A percentile compares a stretch with the other conserved stretches of the same genome.
These are phyloP conservation scores for Ascochyta clinopodiicola DNA, from an alignment of 2,329 filamentous ascomycete genomes.

Conservation along the genomic window DNA sequence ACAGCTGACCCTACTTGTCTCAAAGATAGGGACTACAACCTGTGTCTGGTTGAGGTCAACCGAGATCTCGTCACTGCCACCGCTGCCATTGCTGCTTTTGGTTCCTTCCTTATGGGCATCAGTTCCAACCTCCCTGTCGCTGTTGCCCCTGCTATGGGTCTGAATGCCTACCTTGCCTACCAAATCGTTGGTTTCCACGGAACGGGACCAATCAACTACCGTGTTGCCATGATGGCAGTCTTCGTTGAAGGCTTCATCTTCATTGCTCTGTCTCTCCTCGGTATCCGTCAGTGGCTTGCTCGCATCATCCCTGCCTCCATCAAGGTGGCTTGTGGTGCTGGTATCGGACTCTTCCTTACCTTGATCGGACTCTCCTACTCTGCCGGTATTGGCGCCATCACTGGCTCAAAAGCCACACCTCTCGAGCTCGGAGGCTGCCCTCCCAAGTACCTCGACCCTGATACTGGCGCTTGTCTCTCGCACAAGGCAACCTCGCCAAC, in stretches of 20 bases:
- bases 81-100: slow-evolving; percentile 80
- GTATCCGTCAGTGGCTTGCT: slow-evolving; percentile 73
- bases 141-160: slow-evolving; percentile 76
- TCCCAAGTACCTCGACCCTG: slow-evolving; percentile 51
- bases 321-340: slow-evolving; percentile 88
- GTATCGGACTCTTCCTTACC: slow-evolving; percentile 85
- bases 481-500: slow-evolving; percentile 81
- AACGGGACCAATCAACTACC: slow-evolving; percentile 69
- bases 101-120: slow-evolving; percentile 81
- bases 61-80: slow-evolving; percentile 85
- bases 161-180: slow-evolving; percentile 91
- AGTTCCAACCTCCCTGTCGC: slow-evolving; percentile 81
- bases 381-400: slow-evolving; percentile 80
- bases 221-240: slow-evolving; percentile 80
- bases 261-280: slow-evolving; percentile 74
- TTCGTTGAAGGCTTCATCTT: slow-evolving; percentile 91
- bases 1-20: slow-evolving; percentile 59
- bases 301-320: slow-evolving; percentile 75
- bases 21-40: slow-evolving; percentile 63
- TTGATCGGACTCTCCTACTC: slow-evolving; percentile 80
- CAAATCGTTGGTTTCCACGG: slow-evolving; percentile 81
- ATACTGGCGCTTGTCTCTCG: slow-evolving; percentile 63
- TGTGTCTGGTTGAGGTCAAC: slow-evolving; percentile 70
- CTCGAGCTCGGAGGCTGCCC: slow-evolving; percentile 78
- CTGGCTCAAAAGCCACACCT: slow-evolving; percentile 70